Evolutionary conservation across 1,284 basidiomycete species (phyloP).

Genomic region (Phenoliferia sp.): DNA sequence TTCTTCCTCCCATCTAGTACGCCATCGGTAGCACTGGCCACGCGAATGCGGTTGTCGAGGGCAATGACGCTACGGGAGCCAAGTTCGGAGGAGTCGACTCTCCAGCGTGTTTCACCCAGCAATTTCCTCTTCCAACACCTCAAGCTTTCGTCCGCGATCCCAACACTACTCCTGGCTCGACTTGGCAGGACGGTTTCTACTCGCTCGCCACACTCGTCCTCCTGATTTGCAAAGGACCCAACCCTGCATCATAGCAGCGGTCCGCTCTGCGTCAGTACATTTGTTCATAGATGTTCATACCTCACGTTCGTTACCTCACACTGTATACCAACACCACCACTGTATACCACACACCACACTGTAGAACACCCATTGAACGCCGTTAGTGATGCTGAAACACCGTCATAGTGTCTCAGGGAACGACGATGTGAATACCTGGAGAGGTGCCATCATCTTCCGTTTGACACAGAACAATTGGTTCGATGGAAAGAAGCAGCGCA

Average conservation of each 20-base stretch:
- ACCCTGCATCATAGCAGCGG: neutral
- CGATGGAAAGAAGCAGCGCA: too few relatives aligned
- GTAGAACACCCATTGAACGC: too few relatives aligned
- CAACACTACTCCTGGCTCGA: constrained; percentile 16
- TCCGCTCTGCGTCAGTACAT: too few relatives aligned
- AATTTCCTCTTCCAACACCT: constrained; percentile 17
- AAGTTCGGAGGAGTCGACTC: constrained; percentile 26
- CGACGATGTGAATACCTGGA: too few relatives aligned
- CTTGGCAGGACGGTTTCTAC: constrained; percentile 8
- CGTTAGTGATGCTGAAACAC: too few relatives aligned
- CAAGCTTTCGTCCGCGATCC: constrained; percentile 27
- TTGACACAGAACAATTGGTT: too few relatives aligned
- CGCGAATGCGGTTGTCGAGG: constrained; percentile 14
- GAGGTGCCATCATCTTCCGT: too few relatives aligned
- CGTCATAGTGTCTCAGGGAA: too few relatives aligned
- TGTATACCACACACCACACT: too few relatives aligned
- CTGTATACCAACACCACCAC: too few relatives aligned
- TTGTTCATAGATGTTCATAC: too few relatives aligned
- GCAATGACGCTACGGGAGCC: constrained; percentile 22
- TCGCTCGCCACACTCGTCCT: constrained; percentile 13
- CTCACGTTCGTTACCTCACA: too few relatives aligned
- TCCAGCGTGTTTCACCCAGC: constrained; percentile 23
- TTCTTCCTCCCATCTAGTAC: constrained; percentile 27
- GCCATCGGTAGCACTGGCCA: constrained; percentile 27
- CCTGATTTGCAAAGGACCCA: constrained; percentile 14